A percentile compares a stretch with the other conserved stretches of the same genome.
Evolutionary conservation across 257 asterid species (phyloP).

Genomic region (Primulina eburnea): DNA sequence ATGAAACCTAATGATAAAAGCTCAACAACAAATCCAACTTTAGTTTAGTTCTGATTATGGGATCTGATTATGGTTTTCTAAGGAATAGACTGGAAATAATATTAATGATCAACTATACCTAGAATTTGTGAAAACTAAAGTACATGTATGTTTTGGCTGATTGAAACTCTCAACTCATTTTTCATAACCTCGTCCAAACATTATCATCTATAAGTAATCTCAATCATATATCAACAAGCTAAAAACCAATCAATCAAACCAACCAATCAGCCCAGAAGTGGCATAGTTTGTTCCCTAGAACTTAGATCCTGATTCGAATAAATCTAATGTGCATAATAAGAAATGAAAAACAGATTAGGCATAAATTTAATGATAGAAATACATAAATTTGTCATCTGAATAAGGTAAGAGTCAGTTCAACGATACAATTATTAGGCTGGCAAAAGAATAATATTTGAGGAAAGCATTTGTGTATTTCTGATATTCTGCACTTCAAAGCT

Average conservation of each 20-base stretch:
- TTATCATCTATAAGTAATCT: neutral
- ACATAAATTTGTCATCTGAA: neutral
- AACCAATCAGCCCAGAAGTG: neutral
- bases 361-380: slow-evolving; percentile 9
- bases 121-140: neutral
- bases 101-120: neutral
- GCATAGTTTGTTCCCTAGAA: neutral
- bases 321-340: neutral
- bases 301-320: neutral
- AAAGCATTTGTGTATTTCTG: slow-evolving; percentile 6
- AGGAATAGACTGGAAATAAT: neutral
- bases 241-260: neutral
- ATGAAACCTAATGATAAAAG: neutral
- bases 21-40: neutral
- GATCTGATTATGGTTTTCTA: neutral
- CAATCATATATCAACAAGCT: neutral
- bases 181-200: neutral
- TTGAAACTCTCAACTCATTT: neutral
- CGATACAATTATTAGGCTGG: slow-evolving; percentile 5
- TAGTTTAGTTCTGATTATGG: neutral
- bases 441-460: slow-evolving; percentile 12
- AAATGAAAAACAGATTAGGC: too few species aligned
- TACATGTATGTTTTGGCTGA: neutral
- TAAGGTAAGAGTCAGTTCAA: neutral
- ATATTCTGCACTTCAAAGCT: slow-evolving; percentile 9